These are phyloP conservation scores for Arabidopsis suecica DNA, from an alignment of 345 rosid species.

Conservation along the genomic window DNA sequence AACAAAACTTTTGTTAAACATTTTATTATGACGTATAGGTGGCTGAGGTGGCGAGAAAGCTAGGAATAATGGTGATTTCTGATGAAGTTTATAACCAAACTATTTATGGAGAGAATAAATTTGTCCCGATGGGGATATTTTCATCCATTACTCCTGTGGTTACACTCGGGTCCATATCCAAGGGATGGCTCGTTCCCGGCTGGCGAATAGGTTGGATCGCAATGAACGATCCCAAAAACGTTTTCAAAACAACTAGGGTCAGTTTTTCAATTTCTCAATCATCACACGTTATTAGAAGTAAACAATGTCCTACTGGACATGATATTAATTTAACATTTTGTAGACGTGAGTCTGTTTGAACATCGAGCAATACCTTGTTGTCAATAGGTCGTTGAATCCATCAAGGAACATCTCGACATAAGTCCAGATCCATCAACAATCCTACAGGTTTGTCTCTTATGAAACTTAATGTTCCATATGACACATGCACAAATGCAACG, in stretches of 20 bases:
- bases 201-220: slow-evolving; percentile 71
- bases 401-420: slow-evolving; percentile 45
- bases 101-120: slow-evolving; percentile 52
- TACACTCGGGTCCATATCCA: slow-evolving; percentile 63
- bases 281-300: neutral
- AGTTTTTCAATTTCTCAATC: neutral
- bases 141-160: slow-evolving; percentile 57
- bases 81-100: slow-evolving; percentile 61
- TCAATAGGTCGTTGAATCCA: slow-evolving; percentile 52
- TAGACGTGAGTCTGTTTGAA: neutral
- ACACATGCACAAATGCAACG: neutral
- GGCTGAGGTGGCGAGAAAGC: slow-evolving; percentile 59
- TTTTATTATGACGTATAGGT: slow-evolving; percentile 40
- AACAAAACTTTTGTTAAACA: slow-evolving; percentile 11
- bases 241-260: slow-evolving; percentile 51
- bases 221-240: slow-evolving; percentile 46
- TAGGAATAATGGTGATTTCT: slow-evolving; percentile 58
- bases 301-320: neutral
- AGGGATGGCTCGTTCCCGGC: slow-evolving; percentile 66
- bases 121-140: slow-evolving; percentile 58
- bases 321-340: neutral
- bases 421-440: slow-evolving; percentile 56
- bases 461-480: neutral
- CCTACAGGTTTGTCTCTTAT: slow-evolving; percentile 51
- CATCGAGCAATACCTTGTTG: neutral